Evolutionary conservation across 2,329 filamentous ascomycete genomes (phyloP).

Genomic region (Geosmithia flava): DNA sequence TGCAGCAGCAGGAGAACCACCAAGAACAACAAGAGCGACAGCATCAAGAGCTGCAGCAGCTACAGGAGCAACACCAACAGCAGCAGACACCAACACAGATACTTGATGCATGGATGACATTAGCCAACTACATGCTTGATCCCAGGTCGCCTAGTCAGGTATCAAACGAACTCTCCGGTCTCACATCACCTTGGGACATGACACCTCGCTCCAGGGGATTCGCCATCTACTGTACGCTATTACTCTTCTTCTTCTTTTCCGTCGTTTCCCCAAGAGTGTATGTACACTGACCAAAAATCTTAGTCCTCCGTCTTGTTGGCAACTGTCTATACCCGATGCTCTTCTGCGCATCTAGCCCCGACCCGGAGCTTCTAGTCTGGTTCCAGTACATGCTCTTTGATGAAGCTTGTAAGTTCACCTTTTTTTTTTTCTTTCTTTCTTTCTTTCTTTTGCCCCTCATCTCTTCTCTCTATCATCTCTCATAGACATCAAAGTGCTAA

Average conservation of each 20-base stretch:
- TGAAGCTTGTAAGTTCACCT: slow-evolving; percentile 15
- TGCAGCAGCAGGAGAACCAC: too few species aligned
- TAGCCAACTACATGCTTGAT: background rate
- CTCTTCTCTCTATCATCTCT: background rate
- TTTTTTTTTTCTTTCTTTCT: too few species aligned
- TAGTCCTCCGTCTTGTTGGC: slow-evolving; percentile 1
- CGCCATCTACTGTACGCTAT: slow-evolving; percentile 2
- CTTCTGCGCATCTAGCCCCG: slow-evolving; percentile 1
- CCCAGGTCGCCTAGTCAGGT: slow-evolving; percentile 1
- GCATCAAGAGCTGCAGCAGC: too few species aligned
- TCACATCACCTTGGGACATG: slow-evolving; percentile 1
- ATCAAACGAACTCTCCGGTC: slow-evolving; percentile 2
- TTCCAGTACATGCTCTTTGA: slow-evolving; percentile 13
- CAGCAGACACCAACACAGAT: too few species aligned
- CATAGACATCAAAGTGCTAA: background rate
- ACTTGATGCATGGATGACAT: too few species aligned
- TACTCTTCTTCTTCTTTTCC: too few species aligned
- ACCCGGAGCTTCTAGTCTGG: slow-evolving; percentile 8
- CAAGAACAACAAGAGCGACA: too few species aligned
- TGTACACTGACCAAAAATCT: too few species aligned
- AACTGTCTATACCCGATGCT: slow-evolving; percentile 1
- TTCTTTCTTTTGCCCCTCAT: too few species aligned
- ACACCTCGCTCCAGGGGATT: slow-evolving; percentile 1
- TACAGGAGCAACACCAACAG: too few species aligned
- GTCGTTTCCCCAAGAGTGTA: too few species aligned